Evolutionary conservation across 495 filamentous ascomycete genomes (phyloP).

Genomic region (Penicillium paxilli): DNA sequence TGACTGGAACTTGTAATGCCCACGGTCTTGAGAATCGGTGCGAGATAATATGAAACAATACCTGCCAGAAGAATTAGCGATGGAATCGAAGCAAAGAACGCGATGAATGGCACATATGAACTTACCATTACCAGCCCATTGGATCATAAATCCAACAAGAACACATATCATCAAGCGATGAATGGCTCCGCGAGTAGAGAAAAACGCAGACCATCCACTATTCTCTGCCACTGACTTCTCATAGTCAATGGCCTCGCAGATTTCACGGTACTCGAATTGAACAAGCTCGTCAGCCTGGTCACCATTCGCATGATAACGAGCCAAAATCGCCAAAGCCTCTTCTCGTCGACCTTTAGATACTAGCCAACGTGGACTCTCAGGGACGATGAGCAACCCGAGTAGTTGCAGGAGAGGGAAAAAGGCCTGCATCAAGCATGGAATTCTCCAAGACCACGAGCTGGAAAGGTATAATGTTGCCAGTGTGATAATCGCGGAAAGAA

Average conservation of each 20-base stretch:
- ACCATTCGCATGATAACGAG: constrained; percentile 37
- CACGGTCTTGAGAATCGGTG: background rate
- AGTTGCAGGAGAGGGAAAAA: constrained; percentile 17
- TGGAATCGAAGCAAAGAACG: background rate
- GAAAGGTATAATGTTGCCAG: background rate
- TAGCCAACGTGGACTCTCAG: constrained; percentile 50
- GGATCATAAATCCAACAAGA: background rate
- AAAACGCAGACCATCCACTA: background rate
- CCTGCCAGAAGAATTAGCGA: background rate
- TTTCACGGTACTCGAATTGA: background rate
- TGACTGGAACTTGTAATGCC: background rate
- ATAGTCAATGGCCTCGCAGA: background rate
- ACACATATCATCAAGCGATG: background rate
- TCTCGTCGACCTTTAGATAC: constrained; percentile 33
- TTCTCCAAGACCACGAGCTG: constrained; percentile 17
- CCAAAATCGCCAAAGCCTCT: constrained; percentile 34
- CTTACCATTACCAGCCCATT: background rate
- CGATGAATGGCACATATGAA: background rate
- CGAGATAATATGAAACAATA: background rate
- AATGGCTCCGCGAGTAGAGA: background rate
- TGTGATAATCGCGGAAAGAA: constrained; percentile 1
- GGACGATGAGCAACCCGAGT: constrained; percentile 17
- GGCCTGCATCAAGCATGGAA: constrained; percentile 21
- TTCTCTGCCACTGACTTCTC: background rate
- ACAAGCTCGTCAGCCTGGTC: background rate